These are phyloP conservation scores for Chiua sp. DNA, from an alignment of 1,284 basidiomycete genomes.

Conservation along the genomic window DNA sequence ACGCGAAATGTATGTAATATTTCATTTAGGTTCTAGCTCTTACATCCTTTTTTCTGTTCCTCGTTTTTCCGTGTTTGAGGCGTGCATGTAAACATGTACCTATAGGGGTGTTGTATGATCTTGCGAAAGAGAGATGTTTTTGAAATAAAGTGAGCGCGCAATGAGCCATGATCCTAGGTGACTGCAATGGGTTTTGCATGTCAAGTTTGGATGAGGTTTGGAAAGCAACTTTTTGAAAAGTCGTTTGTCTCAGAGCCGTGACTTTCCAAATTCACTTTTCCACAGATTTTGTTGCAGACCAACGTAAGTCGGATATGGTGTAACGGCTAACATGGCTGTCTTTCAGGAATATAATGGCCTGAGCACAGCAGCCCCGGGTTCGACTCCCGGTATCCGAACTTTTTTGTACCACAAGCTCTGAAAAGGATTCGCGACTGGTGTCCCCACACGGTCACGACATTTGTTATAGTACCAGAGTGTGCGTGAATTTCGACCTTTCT, in stretches of 20 bases:
- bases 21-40: not conserved
- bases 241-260: too few relatives aligned
- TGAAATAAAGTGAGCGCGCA: too few relatives aligned
- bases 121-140: slow-evolving; percentile 13
- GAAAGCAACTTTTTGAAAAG: too few relatives aligned
- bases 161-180: too few relatives aligned
- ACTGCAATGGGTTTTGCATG: too few relatives aligned
- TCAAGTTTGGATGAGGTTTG: too few relatives aligned
- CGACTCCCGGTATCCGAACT: slow-evolving; percentile 43
- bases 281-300: too few relatives aligned
- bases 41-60: not conserved
- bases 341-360: slow-evolving; percentile 23
- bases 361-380: slow-evolving; percentile 42
- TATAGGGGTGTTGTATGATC: slow-evolving; percentile 7
- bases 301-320: slow-evolving; percentile 43
- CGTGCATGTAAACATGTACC: slow-evolving; percentile 10
- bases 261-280: too few relatives aligned
- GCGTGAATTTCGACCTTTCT: too few relatives aligned
- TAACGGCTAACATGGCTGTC: slow-evolving; percentile 44
- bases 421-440: too few relatives aligned
- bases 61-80: slow-evolving; percentile 3
- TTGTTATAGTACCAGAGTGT: too few relatives aligned
- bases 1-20: slow-evolving; percentile 4
- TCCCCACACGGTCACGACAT: too few relatives aligned
- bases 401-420: slow-evolving; percentile 22